These are phyloP conservation scores for Fusarium pseudonygamai DNA, from an alignment of 2,329 filamentous ascomycete species.

Conservation along the genomic window DNA sequence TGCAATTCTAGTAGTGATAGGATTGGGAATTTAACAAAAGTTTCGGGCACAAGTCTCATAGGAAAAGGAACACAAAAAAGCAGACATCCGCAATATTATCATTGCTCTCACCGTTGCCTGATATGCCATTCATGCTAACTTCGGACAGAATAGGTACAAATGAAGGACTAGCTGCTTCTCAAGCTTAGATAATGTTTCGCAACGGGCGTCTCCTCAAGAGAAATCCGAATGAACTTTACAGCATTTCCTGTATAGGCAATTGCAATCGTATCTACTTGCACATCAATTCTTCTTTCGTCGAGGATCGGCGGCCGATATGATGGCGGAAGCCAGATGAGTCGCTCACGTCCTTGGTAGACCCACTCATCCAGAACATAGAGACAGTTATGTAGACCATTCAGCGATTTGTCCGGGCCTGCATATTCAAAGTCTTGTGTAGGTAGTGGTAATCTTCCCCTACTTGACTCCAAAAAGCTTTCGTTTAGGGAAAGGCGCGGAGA, in stretches of 20 bases:
- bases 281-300: fast-evolving
- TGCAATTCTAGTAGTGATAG: too few species aligned
- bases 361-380: not conserved
- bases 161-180: not conserved
- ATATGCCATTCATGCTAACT: not conserved
- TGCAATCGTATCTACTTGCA: fast-evolving
- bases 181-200: not conserved
- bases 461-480: too few species aligned
- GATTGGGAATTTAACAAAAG: too few species aligned
- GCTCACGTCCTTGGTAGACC: not conserved
- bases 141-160: not conserved
- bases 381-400: not conserved
- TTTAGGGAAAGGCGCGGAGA: too few species aligned
- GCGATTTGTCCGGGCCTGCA: not conserved
- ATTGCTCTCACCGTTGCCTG: too few species aligned
- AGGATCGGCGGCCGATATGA: not conserved
- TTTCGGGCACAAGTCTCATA: too few species aligned
- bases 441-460: too few species aligned
- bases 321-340: not conserved
- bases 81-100: too few species aligned
- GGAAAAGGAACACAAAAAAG: too few species aligned
- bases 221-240: not conserved
- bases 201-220: fast-evolving
- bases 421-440: too few species aligned
- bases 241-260: fast-evolving